These are phyloP conservation scores for Penicillium sp. DNA, from an alignment of 2,329 filamentous ascomycete species.

Conservation along the genomic window DNA sequence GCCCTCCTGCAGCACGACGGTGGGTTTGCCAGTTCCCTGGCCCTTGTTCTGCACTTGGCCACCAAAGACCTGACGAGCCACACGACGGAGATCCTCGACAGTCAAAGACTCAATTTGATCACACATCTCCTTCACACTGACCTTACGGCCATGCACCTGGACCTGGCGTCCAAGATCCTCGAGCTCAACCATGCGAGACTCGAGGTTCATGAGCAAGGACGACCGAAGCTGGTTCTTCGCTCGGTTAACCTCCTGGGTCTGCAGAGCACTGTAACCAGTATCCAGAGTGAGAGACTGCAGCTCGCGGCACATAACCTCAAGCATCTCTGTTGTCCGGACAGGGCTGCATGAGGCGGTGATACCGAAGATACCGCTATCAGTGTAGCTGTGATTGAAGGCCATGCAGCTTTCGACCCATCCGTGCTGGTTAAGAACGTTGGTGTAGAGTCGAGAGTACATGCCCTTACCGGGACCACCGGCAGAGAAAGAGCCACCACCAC, in stretches of 20 bases:
- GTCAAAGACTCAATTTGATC: constrained; percentile 78
- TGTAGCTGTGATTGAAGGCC: constrained; percentile 97
- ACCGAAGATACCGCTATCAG: constrained; percentile 91
- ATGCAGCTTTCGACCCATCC: constrained; percentile 96
- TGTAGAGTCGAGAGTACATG: constrained; percentile 98
- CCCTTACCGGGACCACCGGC: constrained; percentile 96
- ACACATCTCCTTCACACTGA: constrained; percentile 93
- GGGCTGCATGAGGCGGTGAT: constrained; percentile 86
- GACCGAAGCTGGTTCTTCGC: constrained; percentile 96
- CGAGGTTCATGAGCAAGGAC: constrained; percentile 92
- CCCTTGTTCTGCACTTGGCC: constrained; percentile 76
- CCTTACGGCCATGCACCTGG: constrained; percentile 91
- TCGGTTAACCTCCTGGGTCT: constrained; percentile 75
- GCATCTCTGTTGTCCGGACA: constrained; percentile 74
- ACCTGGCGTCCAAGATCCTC: constrained; percentile 94
- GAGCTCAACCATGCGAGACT: constrained; percentile 94
- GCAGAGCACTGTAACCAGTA: constrained; percentile 70
- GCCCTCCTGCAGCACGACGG: constrained; percentile 91
- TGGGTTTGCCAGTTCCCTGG: constrained; percentile 80
- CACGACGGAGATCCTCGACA: constrained; percentile 75
- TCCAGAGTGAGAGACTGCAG: constrained; percentile 76
- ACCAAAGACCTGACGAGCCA: constrained; percentile 75
- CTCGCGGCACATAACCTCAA: constrained; percentile 94
- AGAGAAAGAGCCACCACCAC: constrained; percentile 93
- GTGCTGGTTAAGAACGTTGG: constrained; percentile 95